Base-by-base conservation (phyloP, 208 protist species). In the Wallacemonas collosoma region DNA sequence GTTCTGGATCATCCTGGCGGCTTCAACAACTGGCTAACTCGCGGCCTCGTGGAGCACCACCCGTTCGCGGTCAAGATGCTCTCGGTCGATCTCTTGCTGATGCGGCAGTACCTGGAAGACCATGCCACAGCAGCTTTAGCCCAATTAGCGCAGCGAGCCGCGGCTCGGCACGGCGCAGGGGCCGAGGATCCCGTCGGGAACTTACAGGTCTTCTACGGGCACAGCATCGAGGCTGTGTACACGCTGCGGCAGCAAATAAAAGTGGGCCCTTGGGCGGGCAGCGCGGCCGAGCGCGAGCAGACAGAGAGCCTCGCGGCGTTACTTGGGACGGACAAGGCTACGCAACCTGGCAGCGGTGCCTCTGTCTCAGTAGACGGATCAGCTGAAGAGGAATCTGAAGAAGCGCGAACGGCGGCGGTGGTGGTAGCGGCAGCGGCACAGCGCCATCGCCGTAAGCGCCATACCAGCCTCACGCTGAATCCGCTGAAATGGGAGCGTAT, bases 11-110 rank as follows among this genome's bases (percentile, higher is more conserved):
- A 97, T 77, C 90, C 93, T 3, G 93, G 90, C 7, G 89, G 74
- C 11, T 95, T 90, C 81, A 90, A 97, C 82, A 93, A 64, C 56
- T 94, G 83, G 84, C 75, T 97, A 36, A 94, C 90, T 8, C 72
- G 78, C 50, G 87, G 90, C 26, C 76, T 97, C 50, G 82, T 74
- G 12, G 93, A 97, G 77, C 79, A 90, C 58, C 93, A 95, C 75
- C 85, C 85, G 11, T 97, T 97, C 55, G 86, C 93, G 1, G 78
- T 91, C 15, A 91, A 88, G 44, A 93, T 97, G 89, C 82, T 97
- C 36, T 81, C 88, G 39, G 74, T 93, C 12, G 87, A 95, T 71
- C 63, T 93, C 15, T 80, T 88, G 12, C 72, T 63, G 2, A 81
- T 95, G 41, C 88, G 87, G 38, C 78, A 80, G 11, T 60, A 84